Evolutionary conservation across 495 filamentous ascomycete species (phyloP), one percentile per base, ranked within the genome.

Genomic region (Collariella sp.): DNA sequence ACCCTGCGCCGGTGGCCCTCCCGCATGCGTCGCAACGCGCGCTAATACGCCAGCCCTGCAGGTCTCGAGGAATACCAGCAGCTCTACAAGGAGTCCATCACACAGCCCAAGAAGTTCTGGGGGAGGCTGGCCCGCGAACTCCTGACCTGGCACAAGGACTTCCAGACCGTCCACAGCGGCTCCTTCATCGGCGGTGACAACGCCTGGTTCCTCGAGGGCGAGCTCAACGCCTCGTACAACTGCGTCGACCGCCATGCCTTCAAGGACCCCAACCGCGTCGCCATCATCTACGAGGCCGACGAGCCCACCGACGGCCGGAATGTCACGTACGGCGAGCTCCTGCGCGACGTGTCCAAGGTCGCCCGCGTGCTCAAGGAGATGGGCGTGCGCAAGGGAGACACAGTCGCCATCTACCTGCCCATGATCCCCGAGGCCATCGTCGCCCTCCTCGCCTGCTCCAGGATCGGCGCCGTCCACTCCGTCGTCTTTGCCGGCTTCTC

Each of bases 401-500:
- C 91, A 3, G 90, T 99, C 42, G 94, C 89, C 49, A 83, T 99
- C 62, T 99, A 99, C 77, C 76, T 99, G 55, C 93, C 93, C 67
- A 99, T 99, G 93, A 91, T 99, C 66, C 93, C 93, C 33, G 94
- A 97, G 71, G 93, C 93, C 4, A 56, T 97, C 46, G 76, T 97
- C 63, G 85, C 94, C 26, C 86, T 99, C 74, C 77, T 99, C 22
- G 93, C 94, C 42, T 93, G 89, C 66, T 75, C 82, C 22, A 86
- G 93, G 68, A 95, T 99, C 58, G 93, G 93, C 61, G 93, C 93
- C 46, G 80, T 99, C 24, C 93, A 99, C 81, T 97, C 94, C 12
- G 94, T 99, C 39, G 90, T 99, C 52, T 99, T 99, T 64, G 93
- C 94, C 51, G 93, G 93, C 56, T 99, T 99, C 79, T 96, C 91